Evolutionary conservation across 1,139 yeast genomes (phyloP), one percentile per base, ranked within the genome.

Genomic region (Scheffersomyces insectosa): DNA sequence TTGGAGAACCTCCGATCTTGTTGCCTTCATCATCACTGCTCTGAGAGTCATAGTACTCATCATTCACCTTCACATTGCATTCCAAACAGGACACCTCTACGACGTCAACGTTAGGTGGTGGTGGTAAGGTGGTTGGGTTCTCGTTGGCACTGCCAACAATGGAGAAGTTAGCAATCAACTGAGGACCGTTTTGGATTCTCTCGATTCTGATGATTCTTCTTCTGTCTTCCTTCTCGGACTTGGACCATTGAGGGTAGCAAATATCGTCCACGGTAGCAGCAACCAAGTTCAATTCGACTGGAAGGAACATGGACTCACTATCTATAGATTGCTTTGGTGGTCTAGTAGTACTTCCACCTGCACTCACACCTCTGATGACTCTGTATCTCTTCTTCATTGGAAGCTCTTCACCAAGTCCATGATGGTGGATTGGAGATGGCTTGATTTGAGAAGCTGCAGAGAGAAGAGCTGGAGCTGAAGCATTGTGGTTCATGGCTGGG

Each of bases 11-110:
- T 15, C 39, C 28, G 5, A 38, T 16, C 37, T 31, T 36, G 32
- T 42, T 38, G 33, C 40, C 43, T 40, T 49, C 59, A 37, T 57
- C 59, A 16, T 52, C 56, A 28, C 56, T 47, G 41, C 51, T 44
- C 28, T 45, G 52, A 41, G 49, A 50, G 41, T 52, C 57, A 28
- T 59, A 65, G 35, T 66, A 63, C 46, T 69, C 73, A 38, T 69
- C 72, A n/a, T 62, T 58, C 15, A 59, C 56, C 13, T 52, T 50
- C 3, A 65, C 66, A 39, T 62, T 63, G 48, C 83, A 78, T 53
- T 77, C 76, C 34, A 81, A 62, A 55, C 86, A 81, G 32, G 82
- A 75, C 23, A 82, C 82, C 54, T 82, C 87, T 36, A 80, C 75
- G 37, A 77, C 79, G 45, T 77, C 81, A 25, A 69, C 74, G 15